These are phyloP conservation scores for Pseudogymnoascus sp. DNA, from an alignment of 2,329 filamentous ascomycete genomes.

Conservation along the genomic window DNA sequence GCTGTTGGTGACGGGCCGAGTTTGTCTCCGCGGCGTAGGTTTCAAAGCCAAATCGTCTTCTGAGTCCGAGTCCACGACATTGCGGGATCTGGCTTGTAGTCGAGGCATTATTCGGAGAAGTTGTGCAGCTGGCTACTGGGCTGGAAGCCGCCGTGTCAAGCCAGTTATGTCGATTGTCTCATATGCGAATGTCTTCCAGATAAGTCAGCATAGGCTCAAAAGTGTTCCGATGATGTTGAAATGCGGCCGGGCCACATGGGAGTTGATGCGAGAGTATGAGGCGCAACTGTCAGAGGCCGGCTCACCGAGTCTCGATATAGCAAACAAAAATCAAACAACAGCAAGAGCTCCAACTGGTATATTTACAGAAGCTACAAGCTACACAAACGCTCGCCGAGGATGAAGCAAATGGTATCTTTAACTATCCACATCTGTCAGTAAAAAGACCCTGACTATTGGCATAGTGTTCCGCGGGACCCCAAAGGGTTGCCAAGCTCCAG, in stretches of 20 bases:
- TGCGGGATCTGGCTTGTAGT: not conserved
- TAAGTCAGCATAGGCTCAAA: not conserved
- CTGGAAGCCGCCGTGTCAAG: not conserved
- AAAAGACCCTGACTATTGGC: not conserved
- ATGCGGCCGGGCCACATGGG: not conserved
- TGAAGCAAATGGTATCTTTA: not conserved
- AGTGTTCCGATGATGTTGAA: not conserved
- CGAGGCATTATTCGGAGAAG: not conserved
- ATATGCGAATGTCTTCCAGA: not conserved
- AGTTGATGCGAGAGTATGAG: not conserved
- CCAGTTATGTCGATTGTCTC: slow-evolving; percentile 1
- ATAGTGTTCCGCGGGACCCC: not conserved
- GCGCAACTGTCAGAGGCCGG: not conserved
- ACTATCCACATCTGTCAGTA: slow-evolving; percentile 2
- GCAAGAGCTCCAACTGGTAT: not conserved
- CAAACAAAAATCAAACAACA: not conserved
- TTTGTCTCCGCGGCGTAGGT: not conserved
- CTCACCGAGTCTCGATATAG: not conserved
- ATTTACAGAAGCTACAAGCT: not conserved
- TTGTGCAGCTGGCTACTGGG: not conserved
- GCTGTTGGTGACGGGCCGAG: not conserved
- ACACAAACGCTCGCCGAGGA: not conserved
- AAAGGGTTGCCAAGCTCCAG: not conserved
- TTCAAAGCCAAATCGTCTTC: not conserved
- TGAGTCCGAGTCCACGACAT: not conserved